A percentile compares a stretch with the other conserved stretches of the same genome.
phyloP scores from a whole-genome alignment of 441 rosid species.

The Jatropha multifida region DNA sequence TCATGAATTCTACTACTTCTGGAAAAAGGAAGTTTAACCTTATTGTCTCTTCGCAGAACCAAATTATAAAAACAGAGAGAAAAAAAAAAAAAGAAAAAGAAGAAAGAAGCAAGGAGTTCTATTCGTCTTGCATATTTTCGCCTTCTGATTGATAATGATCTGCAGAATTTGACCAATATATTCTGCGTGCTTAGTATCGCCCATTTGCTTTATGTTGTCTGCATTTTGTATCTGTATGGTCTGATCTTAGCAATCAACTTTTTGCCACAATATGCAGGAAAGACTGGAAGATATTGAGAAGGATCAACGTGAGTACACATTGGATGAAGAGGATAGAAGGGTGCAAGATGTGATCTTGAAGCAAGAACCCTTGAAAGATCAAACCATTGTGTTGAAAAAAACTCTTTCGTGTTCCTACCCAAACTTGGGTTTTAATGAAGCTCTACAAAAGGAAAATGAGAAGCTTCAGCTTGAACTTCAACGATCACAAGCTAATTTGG shows the following conservation, averaged over 20 bases:
- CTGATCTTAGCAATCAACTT: conserved; percentile 17
- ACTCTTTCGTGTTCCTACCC: conserved; percentile 88
- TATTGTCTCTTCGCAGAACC: no score
- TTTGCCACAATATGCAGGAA: conserved; percentile 47
- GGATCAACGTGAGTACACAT: conserved; percentile 87
- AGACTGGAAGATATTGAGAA: conserved; percentile 72
- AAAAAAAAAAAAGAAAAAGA: neutral
- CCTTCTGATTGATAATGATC: neutral
- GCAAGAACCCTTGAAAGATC: conserved; percentile 63
- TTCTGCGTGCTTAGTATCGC: neutral
- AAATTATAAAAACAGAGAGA: no score
- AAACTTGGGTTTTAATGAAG: conserved; percentile 70
- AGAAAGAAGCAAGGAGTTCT: neutral
- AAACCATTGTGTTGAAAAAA: conserved; percentile 59
- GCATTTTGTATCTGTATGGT: neutral
- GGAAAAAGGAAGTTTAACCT: neutral
- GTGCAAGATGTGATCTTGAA: conserved; percentile 76
- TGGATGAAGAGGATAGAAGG: conserved; percentile 84
- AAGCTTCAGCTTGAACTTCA: conserved; percentile 77
- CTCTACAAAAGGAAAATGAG: conserved; percentile 61
- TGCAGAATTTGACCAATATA: neutral
- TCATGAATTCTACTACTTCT: neutral
- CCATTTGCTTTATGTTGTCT: neutral
- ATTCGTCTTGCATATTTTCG: neutral
- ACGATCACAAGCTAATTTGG: conserved; percentile 64